A percentile compares a stretch with the other conserved stretches of the same genome.
phyloP scores from a whole-genome alignment of 2,329 filamentous ascomycete species.

The Paramyrothecium sp. region DNA sequence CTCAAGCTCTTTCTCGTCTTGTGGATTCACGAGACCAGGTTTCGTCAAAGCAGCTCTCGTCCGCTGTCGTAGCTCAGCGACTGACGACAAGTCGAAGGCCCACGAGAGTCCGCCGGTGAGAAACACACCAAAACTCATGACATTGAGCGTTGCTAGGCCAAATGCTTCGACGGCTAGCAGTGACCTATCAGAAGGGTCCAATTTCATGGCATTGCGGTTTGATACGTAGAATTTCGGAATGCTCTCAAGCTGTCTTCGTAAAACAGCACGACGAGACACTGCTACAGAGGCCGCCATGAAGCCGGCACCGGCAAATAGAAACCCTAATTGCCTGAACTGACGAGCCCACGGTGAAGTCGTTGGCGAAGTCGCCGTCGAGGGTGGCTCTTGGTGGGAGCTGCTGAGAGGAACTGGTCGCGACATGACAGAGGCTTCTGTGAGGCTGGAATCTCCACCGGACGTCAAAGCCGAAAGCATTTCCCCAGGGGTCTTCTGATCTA shows the following conservation, averaged over 20 bases:
- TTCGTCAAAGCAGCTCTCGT: slow-evolving; percentile 43
- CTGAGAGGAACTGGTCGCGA: neutral
- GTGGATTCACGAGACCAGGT: slow-evolving; percentile 29
- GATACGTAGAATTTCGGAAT: slow-evolving; percentile 72
- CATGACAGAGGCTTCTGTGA: neutral
- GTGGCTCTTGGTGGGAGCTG: slow-evolving; percentile 8
- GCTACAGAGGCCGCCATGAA: slow-evolving; percentile 73
- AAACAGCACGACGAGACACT: slow-evolving; percentile 69
- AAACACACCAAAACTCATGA: slow-evolving; percentile 73
- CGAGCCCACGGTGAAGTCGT: slow-evolving; percentile 35
- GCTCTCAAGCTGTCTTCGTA: slow-evolving; percentile 58
- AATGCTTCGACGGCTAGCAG: slow-evolving; percentile 81
- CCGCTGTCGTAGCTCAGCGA: slow-evolving; percentile 61
- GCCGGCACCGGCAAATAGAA: slow-evolving; percentile 72
- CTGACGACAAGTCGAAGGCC: slow-evolving; percentile 70
- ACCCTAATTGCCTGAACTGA: slow-evolving; percentile 57
- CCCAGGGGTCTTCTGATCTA: neutral
- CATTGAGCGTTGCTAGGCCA: slow-evolving; percentile 83
- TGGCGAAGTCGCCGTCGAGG: slow-evolving; percentile 13
- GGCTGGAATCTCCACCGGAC: neutral
- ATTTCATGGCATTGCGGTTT: slow-evolving; percentile 36
- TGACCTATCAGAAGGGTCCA: slow-evolving; percentile 28
- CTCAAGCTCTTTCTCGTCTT: slow-evolving; percentile 60
- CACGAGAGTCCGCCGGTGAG: slow-evolving; percentile 71
- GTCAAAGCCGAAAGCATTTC: neutral